Percentiles rank a stretch among this genome's conserved stretches.
phyloP scores from a whole-genome alignment of 2,329 filamentous ascomycete species.

The Paradendryphiella salina region DNA sequence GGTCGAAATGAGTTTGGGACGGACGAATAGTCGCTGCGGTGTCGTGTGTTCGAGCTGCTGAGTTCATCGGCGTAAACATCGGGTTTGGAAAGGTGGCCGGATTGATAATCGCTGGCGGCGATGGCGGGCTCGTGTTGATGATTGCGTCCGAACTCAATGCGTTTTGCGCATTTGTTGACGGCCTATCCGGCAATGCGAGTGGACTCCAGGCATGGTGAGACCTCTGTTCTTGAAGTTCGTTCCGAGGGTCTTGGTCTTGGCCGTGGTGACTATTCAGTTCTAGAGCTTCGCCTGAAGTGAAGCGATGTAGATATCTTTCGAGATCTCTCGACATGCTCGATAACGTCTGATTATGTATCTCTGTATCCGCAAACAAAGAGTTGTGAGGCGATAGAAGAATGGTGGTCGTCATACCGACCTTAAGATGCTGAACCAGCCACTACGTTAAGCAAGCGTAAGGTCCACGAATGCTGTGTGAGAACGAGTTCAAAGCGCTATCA shows the following conservation, averaged over 20 bases:
- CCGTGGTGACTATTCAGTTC: neutral
- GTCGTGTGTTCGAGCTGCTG: neutral
- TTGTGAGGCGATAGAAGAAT: neutral
- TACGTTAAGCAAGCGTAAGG: neutral
- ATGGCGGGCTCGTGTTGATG: neutral
- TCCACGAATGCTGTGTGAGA: neutral
- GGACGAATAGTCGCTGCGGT: neutral
- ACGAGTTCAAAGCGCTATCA: neutral
- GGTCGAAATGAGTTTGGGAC: conserved; percentile 1
- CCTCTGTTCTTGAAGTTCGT: neutral
- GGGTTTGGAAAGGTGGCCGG: neutral
- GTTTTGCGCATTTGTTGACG: neutral
- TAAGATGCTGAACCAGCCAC: neutral
- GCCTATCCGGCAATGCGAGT: neutral
- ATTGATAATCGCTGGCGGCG: neutral
- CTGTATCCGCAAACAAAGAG: neutral
- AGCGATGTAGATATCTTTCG: neutral
- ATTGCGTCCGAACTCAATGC: neutral
- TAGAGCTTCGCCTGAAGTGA: neutral
- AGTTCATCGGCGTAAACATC: neutral
- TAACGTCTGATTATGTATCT: neutral
- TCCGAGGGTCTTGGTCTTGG: neutral
- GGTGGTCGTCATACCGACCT: neutral
- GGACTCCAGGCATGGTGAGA: neutral
- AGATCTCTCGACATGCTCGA: neutral